phyloP scores from a whole-genome alignment of 306 rosid genomes.

The Rosa persica region DNA sequence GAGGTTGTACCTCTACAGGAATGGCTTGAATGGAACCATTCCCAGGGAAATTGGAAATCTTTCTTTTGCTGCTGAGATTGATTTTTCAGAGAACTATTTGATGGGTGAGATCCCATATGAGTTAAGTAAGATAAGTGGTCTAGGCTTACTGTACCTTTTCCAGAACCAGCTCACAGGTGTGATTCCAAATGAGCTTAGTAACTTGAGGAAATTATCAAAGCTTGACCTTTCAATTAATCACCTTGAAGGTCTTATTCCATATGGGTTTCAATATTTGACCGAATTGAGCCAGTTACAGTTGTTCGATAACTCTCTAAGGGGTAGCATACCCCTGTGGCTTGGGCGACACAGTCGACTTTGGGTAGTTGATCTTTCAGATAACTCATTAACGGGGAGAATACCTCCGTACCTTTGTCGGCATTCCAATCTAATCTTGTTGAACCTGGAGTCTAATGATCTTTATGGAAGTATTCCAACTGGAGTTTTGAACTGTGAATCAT shows the following conservation, averaged over 20 bases:
- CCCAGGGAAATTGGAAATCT: conserved; percentile 94
- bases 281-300: conserved; percentile 76
- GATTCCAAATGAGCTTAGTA: conserved; percentile 70
- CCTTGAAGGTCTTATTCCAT: conserved; percentile 75
- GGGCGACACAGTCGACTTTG: conserved; percentile 72
- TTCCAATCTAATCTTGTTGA: conserved; percentile 65
- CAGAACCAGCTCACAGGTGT: conserved; percentile 83
- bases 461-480: conserved; percentile 67
- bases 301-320: conserved; percentile 69
- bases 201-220: conserved; percentile 58
- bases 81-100: conserved; percentile 83
- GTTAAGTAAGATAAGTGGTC: conserved; percentile 62
- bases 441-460: conserved; percentile 59
- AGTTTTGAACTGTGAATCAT: conserved; percentile 55
- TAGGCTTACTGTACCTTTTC: conserved; percentile 74
- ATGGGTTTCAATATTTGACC: conserved; percentile 61
- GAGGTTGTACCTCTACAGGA: conserved; percentile 72
- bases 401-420: conserved; percentile 73
- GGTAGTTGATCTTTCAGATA: conserved; percentile 91
- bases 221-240: conserved; percentile 88
- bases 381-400: conserved; percentile 63
- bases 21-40: conserved; percentile 83
- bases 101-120: conserved; percentile 71
- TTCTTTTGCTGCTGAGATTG: conserved; percentile 56
- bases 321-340: conserved; percentile 66